Conservation (phyloP, 2,329 filamentous ascomycete genomes). For the Apiospora sp. region DNA sequence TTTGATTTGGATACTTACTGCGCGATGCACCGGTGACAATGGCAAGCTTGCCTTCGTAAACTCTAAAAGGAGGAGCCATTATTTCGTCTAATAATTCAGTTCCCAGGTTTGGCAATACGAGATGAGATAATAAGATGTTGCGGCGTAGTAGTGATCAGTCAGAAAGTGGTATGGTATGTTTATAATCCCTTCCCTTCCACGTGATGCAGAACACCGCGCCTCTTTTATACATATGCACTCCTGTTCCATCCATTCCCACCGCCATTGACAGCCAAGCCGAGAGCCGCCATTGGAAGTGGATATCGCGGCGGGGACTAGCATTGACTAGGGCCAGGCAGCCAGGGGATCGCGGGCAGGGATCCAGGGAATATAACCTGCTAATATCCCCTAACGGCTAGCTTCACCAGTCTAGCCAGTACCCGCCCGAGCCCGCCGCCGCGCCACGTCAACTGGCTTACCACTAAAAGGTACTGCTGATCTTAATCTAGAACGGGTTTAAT, state of each 20-base stretch:
- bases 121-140: not conserved
- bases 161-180: constrained; percentile 2
- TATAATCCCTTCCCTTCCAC: constrained; percentile 10
- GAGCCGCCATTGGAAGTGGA: not conserved
- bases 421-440: not conserved
- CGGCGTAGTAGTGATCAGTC: not conserved
- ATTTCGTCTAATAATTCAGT: not conserved
- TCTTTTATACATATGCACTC: constrained; percentile 16
- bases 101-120: not conserved
- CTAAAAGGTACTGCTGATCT: constrained; percentile 7
- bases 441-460: constrained; percentile 7
- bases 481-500: not conserved
- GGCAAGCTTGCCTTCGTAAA: constrained; percentile 74
- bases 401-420: not conserved
- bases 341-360: not conserved
- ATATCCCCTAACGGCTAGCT: not conserved
- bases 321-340: not conserved
- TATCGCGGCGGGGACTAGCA: not conserved
- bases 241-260: not conserved
- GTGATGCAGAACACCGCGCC: not conserved
- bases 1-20: constrained; percentile 56
- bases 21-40: constrained; percentile 81
- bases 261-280: not conserved
- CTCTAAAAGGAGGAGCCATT: constrained; percentile 14
- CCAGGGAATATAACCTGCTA: not conserved